Evolutionary conservation across 2,329 filamentous ascomycete species (phyloP), one percentile per base, ranked within the genome.

Genomic region (Pseudocercospora cruenta): DNA sequence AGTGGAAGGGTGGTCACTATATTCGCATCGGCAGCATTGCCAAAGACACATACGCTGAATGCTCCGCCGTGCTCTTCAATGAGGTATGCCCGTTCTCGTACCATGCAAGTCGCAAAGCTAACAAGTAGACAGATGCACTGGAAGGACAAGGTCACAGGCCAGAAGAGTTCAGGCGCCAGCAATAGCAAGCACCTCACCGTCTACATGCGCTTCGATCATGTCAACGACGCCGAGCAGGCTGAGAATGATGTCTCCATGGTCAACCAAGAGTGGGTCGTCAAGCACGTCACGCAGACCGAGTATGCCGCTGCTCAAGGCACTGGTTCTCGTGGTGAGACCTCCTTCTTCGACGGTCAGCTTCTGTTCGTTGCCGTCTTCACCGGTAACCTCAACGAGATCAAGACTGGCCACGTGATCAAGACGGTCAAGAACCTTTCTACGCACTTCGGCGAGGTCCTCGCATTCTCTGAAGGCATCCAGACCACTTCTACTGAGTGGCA

Each of bases 131-230:
- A 73, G 72, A 66, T 58, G 62, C 59, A 60, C 12, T 71, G 64
- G 70, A 31, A 66, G 16, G 22, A 53, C 31, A 69, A 70, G 57
- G 12, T 70, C 24, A 53, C 59, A 39, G 69, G 60, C 19, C 53
- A 62, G 61, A 65, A 70, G 57, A 33, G 62, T 33, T 16, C 51
- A 4, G 12, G 16, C 28, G 62, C 49, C 28, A 54, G 51, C 26
- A 28, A 62, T 39, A 31, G 54, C 45, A 59, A 36, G 22, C 49
- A 54, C 36, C 26, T 68, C 53, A 66, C 47, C 4, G 26, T 72
- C 21, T 70, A 63, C 64, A 54, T 80, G 53, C 74, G 73, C 60
- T 82, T 81, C 68, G 79, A 82, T 62, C 74, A 78, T 61, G 67
- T 81, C n/a, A 67, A 70, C 21, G 74, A 79, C 22, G 75, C 80